Conservation (phyloP, 2,329 filamentous ascomycete genomes). For the Ambrosiella cleistominuta region DNA sequence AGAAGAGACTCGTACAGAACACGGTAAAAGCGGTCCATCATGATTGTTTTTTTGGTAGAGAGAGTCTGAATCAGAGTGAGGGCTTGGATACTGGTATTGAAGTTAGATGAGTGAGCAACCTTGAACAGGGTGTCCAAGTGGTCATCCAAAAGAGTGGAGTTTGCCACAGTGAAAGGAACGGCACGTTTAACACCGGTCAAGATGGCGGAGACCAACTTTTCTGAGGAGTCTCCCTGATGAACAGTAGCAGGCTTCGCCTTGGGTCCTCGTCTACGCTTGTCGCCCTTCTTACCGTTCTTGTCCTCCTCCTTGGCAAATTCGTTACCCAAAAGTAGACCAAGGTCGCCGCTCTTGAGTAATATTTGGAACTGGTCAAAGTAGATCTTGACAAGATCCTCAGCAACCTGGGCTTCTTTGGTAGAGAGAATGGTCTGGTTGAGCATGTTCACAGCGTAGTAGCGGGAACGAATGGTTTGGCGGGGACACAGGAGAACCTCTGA, state of each 20-base stretch:
- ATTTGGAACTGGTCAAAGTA: slow-evolving; percentile 83
- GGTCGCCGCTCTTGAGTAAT: slow-evolving; percentile 48
- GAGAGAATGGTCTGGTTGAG: slow-evolving; percentile 92
- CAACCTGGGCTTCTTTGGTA: slow-evolving; percentile 62
- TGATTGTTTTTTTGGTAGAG: slow-evolving; percentile 59
- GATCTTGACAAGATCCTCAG: slow-evolving; percentile 65
- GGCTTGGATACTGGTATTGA: slow-evolving; percentile 95
- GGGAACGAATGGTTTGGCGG: slow-evolving; percentile 71
- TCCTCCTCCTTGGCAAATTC: slow-evolving; percentile 19
- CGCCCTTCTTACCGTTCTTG: slow-evolving; percentile 18
- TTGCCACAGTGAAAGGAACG: slow-evolving; percentile 75
- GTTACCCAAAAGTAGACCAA: slow-evolving; percentile 24
- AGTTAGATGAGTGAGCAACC: slow-evolving; percentile 94
- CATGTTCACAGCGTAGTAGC: slow-evolving; percentile 92
- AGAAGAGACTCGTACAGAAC: slow-evolving; percentile 89
- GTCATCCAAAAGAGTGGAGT: slow-evolving; percentile 51
- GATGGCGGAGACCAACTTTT: slow-evolving; percentile 84
- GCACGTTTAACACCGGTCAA: slow-evolving; percentile 90
- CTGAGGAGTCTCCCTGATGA: slow-evolving; percentile 20
- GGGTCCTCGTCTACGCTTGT: slow-evolving; percentile 17
- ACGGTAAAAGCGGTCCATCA: slow-evolving; percentile 81
- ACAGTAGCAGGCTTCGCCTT: slow-evolving; percentile 1
- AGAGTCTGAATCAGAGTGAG: slow-evolving; percentile 90
- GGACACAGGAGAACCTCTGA: slow-evolving; percentile 75
- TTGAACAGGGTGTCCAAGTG: slow-evolving; percentile 89